phyloP scores from a whole-genome alignment of 768 basidiomycete genomes.

The Termitomyces sp. region DNA sequence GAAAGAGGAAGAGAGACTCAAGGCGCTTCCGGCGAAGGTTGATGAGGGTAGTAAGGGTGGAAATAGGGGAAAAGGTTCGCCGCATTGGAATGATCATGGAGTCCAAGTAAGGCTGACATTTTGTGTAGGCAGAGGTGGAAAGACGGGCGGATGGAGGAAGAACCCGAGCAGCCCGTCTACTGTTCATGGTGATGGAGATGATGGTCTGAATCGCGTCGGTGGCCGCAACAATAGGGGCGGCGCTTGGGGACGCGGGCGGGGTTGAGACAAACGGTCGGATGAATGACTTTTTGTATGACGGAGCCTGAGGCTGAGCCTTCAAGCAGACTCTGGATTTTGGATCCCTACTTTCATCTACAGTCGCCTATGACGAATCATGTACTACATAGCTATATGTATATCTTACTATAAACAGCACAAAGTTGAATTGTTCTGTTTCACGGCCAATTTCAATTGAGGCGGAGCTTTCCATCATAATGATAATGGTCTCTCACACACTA shows the following conservation, averaged over 20 bases:
- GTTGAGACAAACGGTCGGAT: neutral
- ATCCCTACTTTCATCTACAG: neutral
- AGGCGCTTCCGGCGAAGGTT: neutral
- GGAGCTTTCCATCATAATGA: neutral
- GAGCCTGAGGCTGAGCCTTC: neutral
- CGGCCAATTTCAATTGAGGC: neutral
- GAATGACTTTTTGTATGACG: no score
- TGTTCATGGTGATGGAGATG: neutral
- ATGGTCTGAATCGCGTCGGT: conserved; percentile 4
- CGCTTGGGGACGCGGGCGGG: neutral
- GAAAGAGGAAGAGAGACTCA: conserved; percentile 17
- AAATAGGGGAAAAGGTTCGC: neutral
- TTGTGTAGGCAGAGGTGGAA: neutral
- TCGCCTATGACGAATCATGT: neutral
- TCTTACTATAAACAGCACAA: neutral
- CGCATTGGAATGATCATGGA: neutral
- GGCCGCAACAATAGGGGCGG: neutral
- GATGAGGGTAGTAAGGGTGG: neutral
- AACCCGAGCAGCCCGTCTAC: conserved; percentile 5
- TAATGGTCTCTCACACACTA: neutral
- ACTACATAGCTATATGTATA: neutral
- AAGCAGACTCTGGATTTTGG: neutral
- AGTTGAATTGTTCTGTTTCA: neutral
- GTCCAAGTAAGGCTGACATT: neutral
- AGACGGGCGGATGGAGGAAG: conserved; percentile 8